These are phyloP conservation scores for Neoconidiobolus thromboides DNA, from an alignment of 371 early-diverging fungal species.

Conservation along the genomic window DNA sequence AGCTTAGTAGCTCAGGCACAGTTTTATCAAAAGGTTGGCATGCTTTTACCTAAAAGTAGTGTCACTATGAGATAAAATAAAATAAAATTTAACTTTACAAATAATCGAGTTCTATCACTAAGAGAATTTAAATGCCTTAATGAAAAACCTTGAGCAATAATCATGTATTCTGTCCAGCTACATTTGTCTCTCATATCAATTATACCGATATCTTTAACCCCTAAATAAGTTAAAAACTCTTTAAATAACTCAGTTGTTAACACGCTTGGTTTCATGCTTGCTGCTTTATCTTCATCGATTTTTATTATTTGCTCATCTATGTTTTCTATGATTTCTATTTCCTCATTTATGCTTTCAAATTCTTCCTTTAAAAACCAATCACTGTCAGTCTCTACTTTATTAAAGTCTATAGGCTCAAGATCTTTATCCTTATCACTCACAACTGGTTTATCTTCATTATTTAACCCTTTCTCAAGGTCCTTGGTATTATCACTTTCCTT, in stretches of 20 bases:
- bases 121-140: background rate
- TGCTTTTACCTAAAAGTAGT: background rate
- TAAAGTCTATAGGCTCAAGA: too few species aligned
- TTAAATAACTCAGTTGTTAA: background rate
- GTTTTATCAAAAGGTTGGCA: background rate
- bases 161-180: background rate
- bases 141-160: background rate
- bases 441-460: too few species aligned
- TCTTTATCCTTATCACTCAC: too few species aligned
- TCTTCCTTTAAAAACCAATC: background rate
- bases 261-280: background rate
- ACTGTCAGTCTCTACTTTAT: too few species aligned
- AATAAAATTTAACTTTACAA: background rate
- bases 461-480: too few species aligned
- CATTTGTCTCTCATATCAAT: constrained; percentile 1
- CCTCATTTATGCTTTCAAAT: background rate
- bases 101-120: background rate
- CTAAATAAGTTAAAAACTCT: background rate
- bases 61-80: background rate
- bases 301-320: background rate
- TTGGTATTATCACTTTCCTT: too few species aligned
- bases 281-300: background rate
- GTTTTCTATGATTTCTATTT: background rate
- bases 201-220: background rate
- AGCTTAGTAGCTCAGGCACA: background rate